These are phyloP conservation scores for Ophiocordyceps camponoti-leonardi DNA, from an alignment of 2,329 filamentous ascomycete genomes.

Conservation along the genomic window DNA sequence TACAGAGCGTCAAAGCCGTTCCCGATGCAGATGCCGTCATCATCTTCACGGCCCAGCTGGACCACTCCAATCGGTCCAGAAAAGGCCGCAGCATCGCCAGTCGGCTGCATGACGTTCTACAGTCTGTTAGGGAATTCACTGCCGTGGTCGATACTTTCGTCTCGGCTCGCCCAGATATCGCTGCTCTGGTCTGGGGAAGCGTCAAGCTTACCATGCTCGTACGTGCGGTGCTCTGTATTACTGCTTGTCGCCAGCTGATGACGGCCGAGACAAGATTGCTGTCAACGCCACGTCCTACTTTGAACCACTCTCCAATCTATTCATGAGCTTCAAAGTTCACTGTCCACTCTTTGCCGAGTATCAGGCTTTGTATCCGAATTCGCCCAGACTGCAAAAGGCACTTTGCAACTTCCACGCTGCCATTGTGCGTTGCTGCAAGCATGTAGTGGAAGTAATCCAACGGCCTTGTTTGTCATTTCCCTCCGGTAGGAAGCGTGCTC, in stretches of 20 bases:
- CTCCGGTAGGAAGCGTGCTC: background rate
- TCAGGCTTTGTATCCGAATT: background rate
- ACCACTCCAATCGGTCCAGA: background rate
- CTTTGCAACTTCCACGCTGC: background rate
- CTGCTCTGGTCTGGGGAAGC: background rate
- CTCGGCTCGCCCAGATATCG: background rate
- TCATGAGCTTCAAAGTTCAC: background rate
- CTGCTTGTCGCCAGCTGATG: background rate
- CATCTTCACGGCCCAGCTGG: background rate
- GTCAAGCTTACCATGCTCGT: background rate
- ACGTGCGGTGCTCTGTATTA: background rate
- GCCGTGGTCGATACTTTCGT: background rate
- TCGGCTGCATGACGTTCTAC: background rate
- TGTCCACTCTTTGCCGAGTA: background rate
- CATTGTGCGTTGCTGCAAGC: background rate
- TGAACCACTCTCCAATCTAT: background rate
- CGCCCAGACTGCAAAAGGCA: background rate
- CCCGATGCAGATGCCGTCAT: background rate
- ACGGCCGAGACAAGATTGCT: background rate
- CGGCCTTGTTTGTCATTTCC: background rate
- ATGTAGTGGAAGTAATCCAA: background rate
- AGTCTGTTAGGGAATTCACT: background rate
- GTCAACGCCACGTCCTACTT: background rate
- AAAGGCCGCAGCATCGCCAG: background rate
- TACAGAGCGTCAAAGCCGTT: background rate